phyloP scores from a whole-genome alignment of 148 eudicot genomes.

The Fagopyrum esculentum region DNA sequence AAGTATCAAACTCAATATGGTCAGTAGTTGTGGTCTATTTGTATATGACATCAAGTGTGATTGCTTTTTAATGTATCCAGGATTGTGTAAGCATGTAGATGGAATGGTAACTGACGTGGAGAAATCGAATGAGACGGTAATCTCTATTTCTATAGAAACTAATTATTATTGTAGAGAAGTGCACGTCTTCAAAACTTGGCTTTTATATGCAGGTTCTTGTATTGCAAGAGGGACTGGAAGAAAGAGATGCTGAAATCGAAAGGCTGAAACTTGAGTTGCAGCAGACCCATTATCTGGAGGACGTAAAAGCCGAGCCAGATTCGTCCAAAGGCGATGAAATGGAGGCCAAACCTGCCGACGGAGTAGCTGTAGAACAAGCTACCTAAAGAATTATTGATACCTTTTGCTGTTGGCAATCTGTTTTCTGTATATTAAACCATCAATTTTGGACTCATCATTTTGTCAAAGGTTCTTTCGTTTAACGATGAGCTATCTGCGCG shows the following conservation, averaged over 20 bases:
- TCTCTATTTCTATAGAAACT: not conserved
- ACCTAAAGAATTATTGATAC: not conserved
- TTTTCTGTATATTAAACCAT: constrained; percentile 2
- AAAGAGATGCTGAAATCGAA: constrained; percentile 54
- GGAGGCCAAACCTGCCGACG: not conserved
- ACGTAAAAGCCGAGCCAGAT: constrained; percentile 20
- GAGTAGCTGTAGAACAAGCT: not conserved
- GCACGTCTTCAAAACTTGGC: not conserved
- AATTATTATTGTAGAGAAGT: not conserved
- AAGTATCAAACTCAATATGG: not conserved
- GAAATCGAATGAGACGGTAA: constrained; percentile 84
- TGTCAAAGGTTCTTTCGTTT: not conserved
- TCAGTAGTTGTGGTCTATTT: not conserved
- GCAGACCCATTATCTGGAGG: constrained; percentile 23
- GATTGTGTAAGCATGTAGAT: constrained; percentile 68
- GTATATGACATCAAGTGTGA: not conserved
- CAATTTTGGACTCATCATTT: constrained; percentile 7
- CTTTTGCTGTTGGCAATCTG: not conserved
- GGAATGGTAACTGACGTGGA: constrained; percentile 69
- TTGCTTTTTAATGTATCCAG: constrained; percentile 27
- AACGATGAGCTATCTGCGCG: not conserved
- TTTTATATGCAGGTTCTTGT: constrained; percentile 45
- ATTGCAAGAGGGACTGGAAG: constrained; percentile 70
- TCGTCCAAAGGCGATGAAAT: constrained; percentile 14
- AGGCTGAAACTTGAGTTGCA: constrained; percentile 55